These are phyloP conservation scores for Magnusiomyces sp. DNA, from an alignment of 1,139 yeast genomes.

Conservation along the genomic window DNA sequence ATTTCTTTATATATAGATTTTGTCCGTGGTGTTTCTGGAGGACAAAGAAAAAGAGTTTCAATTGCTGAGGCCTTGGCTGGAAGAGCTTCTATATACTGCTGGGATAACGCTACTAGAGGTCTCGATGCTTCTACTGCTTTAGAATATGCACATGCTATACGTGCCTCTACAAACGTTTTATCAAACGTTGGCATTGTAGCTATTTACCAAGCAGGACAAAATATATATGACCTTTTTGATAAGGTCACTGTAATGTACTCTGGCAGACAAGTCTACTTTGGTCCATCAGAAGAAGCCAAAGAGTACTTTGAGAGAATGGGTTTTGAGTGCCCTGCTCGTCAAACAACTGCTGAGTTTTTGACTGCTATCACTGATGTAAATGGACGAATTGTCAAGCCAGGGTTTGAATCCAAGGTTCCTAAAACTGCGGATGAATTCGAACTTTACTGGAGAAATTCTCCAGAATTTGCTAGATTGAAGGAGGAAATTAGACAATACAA, in stretches of 20 bases:
- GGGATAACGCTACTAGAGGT: slow-evolving; percentile 69
- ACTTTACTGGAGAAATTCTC: slow-evolving; percentile 44
- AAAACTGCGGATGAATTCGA: slow-evolving; percentile 48
- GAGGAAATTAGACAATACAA: slow-evolving; percentile 36
- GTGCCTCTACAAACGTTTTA: slow-evolving; percentile 47
- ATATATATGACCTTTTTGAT: slow-evolving; percentile 51
- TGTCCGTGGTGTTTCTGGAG: slow-evolving; percentile 54
- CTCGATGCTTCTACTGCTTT: slow-evolving; percentile 63
- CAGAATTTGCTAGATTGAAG: slow-evolving; percentile 36
- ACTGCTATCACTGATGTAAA: slow-evolving; percentile 54
- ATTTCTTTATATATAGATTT: slow-evolving; percentile 24
- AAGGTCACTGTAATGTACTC: slow-evolving; percentile 50
- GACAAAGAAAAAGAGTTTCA: slow-evolving; percentile 52
- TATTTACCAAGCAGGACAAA: slow-evolving; percentile 57
- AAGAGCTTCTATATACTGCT: slow-evolving; percentile 48
- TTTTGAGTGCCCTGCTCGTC: slow-evolving; percentile 48
- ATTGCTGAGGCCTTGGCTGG: slow-evolving; percentile 52
- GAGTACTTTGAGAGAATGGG: slow-evolving; percentile 52
- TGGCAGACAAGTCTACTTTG: slow-evolving; percentile 51
- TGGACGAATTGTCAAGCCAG: slow-evolving; percentile 37
- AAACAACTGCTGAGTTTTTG: slow-evolving; percentile 49
- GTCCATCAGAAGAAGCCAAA: slow-evolving; percentile 43
- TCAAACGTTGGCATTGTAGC: slow-evolving; percentile 46
- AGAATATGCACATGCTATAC: slow-evolving; percentile 52
- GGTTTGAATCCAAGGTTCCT: slow-evolving; percentile 45